Conservation (phyloP, 441 rosid species). For the Cnidoscolus chayamansa region DNA sequence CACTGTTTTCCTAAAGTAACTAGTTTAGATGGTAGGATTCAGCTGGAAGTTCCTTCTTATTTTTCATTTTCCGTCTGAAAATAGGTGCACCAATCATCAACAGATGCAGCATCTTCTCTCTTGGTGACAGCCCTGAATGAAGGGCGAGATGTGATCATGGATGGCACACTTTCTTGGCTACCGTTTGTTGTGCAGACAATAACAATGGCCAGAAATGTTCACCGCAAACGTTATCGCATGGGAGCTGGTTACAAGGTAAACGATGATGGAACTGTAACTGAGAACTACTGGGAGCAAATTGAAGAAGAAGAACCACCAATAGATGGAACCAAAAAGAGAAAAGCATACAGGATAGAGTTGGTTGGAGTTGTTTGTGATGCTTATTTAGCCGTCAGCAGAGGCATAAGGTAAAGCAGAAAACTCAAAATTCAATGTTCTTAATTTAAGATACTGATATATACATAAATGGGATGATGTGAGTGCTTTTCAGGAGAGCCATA, state of each 20-base stretch:
- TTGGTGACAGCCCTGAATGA: slow-evolving; percentile 94
- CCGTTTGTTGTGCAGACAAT: slow-evolving; percentile 95
- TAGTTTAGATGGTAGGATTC: background rate
- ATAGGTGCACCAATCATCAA: slow-evolving; percentile 96
- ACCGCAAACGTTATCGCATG: slow-evolving; percentile 89
- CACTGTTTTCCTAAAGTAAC: too few relatives aligned
- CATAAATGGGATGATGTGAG: background rate
- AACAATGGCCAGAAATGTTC: slow-evolving; percentile 95
- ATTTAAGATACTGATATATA: slow-evolving; percentile 15
- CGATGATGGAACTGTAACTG: slow-evolving; percentile 61
- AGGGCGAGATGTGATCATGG: slow-evolving; percentile 95
- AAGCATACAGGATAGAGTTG: slow-evolving; percentile 89
- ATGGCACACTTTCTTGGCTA: slow-evolving; percentile 96
- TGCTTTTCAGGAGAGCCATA: slow-evolving; percentile 76
- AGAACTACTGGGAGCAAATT: slow-evolving; percentile 87
- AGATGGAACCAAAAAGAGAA: slow-evolving; percentile 61
- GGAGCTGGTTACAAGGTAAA: slow-evolving; percentile 74
- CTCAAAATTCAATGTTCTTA: background rate
- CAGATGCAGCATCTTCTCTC: slow-evolving; percentile 95
- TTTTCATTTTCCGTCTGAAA: background rate
- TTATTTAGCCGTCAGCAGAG: slow-evolving; percentile 86
- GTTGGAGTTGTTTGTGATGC: slow-evolving; percentile 97
- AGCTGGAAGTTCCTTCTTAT: background rate
- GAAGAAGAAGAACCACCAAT: slow-evolving; percentile 62
- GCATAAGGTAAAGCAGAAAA: slow-evolving; percentile 56